These are phyloP conservation scores for Nakazawaea holstii DNA, from an alignment of 805 yeast species.

Conservation along the genomic window DNA sequence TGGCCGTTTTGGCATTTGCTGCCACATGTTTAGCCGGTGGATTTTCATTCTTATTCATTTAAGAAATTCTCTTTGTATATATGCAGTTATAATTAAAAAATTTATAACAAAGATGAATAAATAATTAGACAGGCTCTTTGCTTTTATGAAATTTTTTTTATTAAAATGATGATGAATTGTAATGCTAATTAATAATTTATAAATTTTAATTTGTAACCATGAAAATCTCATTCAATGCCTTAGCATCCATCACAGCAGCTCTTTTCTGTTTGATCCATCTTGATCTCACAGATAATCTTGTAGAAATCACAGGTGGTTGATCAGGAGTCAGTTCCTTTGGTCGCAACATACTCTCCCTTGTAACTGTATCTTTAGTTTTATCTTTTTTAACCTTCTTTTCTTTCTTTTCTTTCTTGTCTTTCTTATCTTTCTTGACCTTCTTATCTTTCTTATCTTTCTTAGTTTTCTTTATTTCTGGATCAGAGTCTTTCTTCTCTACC, in stretches of 20 bases:
- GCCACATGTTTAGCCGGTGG: conserved; percentile 40
- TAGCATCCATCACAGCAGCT: conserved; percentile 85
- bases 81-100: neutral
- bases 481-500: conserved; percentile 19
- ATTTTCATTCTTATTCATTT: conserved; percentile 29
- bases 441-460: conserved; percentile 15
- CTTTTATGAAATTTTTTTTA: too few species aligned
- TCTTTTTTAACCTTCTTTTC: conserved; percentile 18
- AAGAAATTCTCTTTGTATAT: conserved; percentile 9
- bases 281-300: conserved; percentile 73
- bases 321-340: conserved; percentile 24
- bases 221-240: conserved; percentile 87
- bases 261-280: conserved; percentile 87
- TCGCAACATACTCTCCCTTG: conserved; percentile 36
- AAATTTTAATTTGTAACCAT: conserved; percentile 56
- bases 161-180: too few species aligned
- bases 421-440: conserved; percentile 14
- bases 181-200: neutral
- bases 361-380: conserved; percentile 23
- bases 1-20: conserved; percentile 28
- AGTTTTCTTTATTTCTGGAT: conserved; percentile 18
- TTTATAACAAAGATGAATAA: conserved; percentile 6
- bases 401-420: conserved; percentile 22
- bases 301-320: conserved; percentile 32
- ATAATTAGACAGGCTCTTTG: too few species aligned